Base-by-base conservation (phyloP, 805 yeast genomes). In the Candida anglica region DNA sequence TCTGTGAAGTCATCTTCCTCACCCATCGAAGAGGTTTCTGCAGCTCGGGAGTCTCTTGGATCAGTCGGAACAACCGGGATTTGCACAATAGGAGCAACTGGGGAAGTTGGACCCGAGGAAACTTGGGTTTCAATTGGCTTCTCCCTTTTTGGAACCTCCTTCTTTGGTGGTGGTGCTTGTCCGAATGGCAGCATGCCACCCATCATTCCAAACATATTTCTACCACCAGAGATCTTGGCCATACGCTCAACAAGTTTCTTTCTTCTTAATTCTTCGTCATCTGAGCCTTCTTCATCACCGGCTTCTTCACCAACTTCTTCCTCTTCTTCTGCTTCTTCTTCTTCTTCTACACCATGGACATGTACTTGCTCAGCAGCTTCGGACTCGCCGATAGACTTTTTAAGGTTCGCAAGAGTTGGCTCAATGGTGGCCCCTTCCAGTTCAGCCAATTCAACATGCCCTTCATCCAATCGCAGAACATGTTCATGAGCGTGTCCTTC, bases 151-250 rank as follows among this genome's bases (percentile, higher is more conserved):
- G 42, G 39, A n/a, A n/a, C n/a, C n/a, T n/a, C n/a, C n/a, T 21
- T 11, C 23, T 21, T 21, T 15, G 49, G 25, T 3, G 46, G 40
- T 11, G 38, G 33, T 32, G 37, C 40, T n/a, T n/a, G n/a, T 1
- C 71, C 69, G 38, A 56, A 67, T 5, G 63, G 65, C 14, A 66
- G 52, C 40, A 72, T 47, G 67, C 65, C 63, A 2, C 80, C 80
- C 77, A 75, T 71, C 81, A 76, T 76, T 28, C 88, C 89, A 58
- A 79, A 73, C 79, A 84, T 75, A 38, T 85, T 81, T 62, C 83
- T 73, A 4, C 88, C 88, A 15, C 96, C 95, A 0, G 97, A 84
- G 14, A 91, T 73, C 48, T 81, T 86, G n/a, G 98, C 98, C 96
- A 91, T 91, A 40, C 97, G 75, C 43, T 85, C 96, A 15, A 94